Base-by-base conservation (phyloP, 2,329 filamentous ascomycete genomes). In the Diaporthe ilicicola region DNA sequence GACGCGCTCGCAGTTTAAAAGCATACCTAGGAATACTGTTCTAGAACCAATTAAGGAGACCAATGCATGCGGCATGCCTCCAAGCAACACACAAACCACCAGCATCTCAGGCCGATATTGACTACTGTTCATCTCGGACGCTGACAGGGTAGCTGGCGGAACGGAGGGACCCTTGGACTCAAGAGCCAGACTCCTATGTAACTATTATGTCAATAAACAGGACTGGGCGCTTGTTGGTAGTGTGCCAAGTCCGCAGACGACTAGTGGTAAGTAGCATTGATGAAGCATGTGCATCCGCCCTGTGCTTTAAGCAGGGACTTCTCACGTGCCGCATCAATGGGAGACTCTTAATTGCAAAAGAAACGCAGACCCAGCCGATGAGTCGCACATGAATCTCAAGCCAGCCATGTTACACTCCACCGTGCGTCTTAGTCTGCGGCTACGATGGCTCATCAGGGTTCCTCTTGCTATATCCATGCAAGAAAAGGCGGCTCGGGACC, bases 261-360 rank as follows among this genome's bases (percentile, higher is more conserved):
- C 50, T 53, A 53, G 17, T n/a, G 12, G 8, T 17, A 29, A 6
- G 1, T 32, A n/a, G n/a, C n/a, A 34, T 34, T 5, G 4, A 4
- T 53, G 15, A n/a, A 17, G 17, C 27, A n/a, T 29, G 50, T 53
- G 27, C 50, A 32, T 1, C 50, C 9, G 27, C 50, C 3, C 27
- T 15, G 24, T 9, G 4, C 4, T 34, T 39, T 39, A 8, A 10
- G 9, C 37, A 39, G 13, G 37, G 8, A 39, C 13, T 39, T 39
- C 13, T 39, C 8, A 39, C 37, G 13, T 39, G 6, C 6, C n/a
- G 29, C 29, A n/a, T 10, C 48, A 34, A 34, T 5, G 9, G 8
- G 1, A 34, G 4, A 0, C 5, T 13, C 29, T 1, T 5, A 34
- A n/a, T 9, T n/a, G n/a, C n/a, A n/a, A n/a, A 15, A 22, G 17